Base-by-base conservation (phyloP, 768 basidiomycete genomes). In the Hypholoma fasciculare region DNA sequence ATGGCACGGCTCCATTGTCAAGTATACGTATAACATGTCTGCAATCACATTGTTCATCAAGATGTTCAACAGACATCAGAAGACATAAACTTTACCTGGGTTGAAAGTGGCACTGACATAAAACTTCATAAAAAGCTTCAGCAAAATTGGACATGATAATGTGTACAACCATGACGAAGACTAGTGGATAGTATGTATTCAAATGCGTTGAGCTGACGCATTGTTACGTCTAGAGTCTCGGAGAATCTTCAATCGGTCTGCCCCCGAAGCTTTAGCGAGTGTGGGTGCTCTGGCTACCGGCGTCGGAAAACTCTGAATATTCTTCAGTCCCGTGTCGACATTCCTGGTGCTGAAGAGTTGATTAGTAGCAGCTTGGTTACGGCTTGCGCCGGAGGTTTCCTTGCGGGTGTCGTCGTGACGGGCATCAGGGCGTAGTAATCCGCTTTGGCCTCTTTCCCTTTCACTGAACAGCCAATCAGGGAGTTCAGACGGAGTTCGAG, bases 401-500 rank as follows among this genome's bases (percentile, higher is more conserved):
- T 54, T 47, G 16, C 56, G 49, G 40, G 55, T 47, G 34, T 44
- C 52, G 60, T 63, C 52, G 52, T 57, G 57, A 63, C 42, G 61
- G 30, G 52, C 42, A 23, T 65, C 64, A 9, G 62, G 30, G 57
- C 60, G 59, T 49, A 49, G 48, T 40, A 61, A 52, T 12, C 61
- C 54, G 40, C 30, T 17, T 54, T 43, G 68, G 61, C 58, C 55
- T 76, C 75, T 43, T 63, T 88, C 86, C 42, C 71, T 75, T 54
- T 80, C 83, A 44, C 79, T 79, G 57, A 89, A 88, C 16, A 90
- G 76, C 88, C 87, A 89, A 7, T 76, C 71, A 9, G 88, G 87
- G 17, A 89, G 77, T 65, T 88, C 86, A 27, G 77, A 64, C 9
- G 80, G 82, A 38, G 78, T 73, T 23, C 77, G 77, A 19, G 86